phyloP scores from a whole-genome alignment of 2,329 filamentous ascomycete species.

The Elsinoe australis region DNA sequence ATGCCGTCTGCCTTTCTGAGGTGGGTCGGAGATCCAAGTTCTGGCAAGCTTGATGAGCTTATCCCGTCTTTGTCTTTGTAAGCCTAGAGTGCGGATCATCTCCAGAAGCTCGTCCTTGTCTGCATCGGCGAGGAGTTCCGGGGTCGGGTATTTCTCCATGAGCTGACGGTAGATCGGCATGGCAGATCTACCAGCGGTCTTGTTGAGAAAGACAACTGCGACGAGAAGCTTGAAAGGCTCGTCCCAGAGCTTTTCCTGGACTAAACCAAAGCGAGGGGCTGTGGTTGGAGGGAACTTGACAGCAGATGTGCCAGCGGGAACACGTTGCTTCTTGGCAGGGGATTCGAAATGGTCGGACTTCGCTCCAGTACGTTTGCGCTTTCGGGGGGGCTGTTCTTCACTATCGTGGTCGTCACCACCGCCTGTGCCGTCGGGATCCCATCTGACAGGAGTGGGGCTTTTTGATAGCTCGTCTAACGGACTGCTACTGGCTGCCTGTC shows the following conservation, averaged over 20 bases:
- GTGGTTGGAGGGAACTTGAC: slow-evolving; percentile 60
- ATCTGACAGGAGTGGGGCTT: slow-evolving; percentile 2
- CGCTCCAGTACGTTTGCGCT: slow-evolving; percentile 29
- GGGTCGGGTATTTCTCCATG: slow-evolving; percentile 60
- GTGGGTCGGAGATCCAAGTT: slow-evolving; percentile 58
- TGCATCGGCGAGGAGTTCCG: slow-evolving; percentile 53
- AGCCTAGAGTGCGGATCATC: slow-evolving; percentile 63
- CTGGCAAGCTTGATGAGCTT: slow-evolving; percentile 64
- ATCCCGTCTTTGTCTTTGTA: slow-evolving; percentile 59
- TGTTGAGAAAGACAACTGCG: slow-evolving; percentile 76
- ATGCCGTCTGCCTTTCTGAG: slow-evolving; percentile 50
- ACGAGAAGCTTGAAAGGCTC: slow-evolving; percentile 72
- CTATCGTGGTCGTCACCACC: not conserved
- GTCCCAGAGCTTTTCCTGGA: slow-evolving; percentile 70
- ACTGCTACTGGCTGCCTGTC: not conserved
- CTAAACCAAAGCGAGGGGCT: slow-evolving; percentile 61
- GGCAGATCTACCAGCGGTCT: slow-evolving; percentile 64
- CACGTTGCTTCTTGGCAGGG: slow-evolving; percentile 22
- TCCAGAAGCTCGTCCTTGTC: slow-evolving; percentile 48
- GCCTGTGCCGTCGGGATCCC: not conserved
- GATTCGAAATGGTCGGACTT: slow-evolving; percentile 30
- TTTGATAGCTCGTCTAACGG: not conserved
- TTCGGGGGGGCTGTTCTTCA: slow-evolving; percentile 19
- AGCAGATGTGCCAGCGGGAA: slow-evolving; percentile 36
- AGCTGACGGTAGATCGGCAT: slow-evolving; percentile 68